Base-by-base conservation (phyloP, 495 filamentous ascomycete species). In the Penicillium argentinense region DNA sequence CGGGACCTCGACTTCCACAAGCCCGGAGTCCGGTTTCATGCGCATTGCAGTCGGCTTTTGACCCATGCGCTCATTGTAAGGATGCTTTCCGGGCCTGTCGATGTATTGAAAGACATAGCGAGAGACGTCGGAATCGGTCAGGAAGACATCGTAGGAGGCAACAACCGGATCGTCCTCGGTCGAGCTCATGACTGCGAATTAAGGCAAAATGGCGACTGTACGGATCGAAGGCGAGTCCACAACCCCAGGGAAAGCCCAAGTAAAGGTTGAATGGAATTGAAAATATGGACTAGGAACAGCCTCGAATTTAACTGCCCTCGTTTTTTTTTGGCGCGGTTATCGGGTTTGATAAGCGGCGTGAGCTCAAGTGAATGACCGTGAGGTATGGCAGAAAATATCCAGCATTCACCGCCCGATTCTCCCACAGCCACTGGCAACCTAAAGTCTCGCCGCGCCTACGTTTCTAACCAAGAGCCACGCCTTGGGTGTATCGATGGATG, bases 1-100 rank as follows among this genome's bases (percentile, higher is more conserved):
- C 1, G 85, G 82, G 7, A 89, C 73, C 40, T 92, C 88, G 5
- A 90, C 59, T 57, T 92, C 88, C n/a, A 91, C 68, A 41, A 88
- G 72, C 1, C 86, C 87, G 1, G 82, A 74, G 23, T 75, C 64
- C 0, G 79, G 77, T 63, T 92, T 92, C 53, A 87, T 71, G 23
- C 86, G 81, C 25, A 89, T 59, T 8, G 73, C 71, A 2, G 75
- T 51, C 0, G 87, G 87, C 43, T 80, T 76, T 9, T 78, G 72
- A 5, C 71, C 62, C 33, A 72, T 62, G 1, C 60, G 55, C 14
- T 72, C 74, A 26, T 79, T 77, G 67, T 87, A 88, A 9, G 80
- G 74, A 42, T 77, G 66, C 9, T 72, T 64, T 1, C 64, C 49
- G 12, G 66, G 60, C 12, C 71, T 66, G 51, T 74, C 73, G 5